Evolutionary conservation across 2,329 filamentous ascomycete genomes (phyloP).

Genomic region (Neobulgaria alba): DNA sequence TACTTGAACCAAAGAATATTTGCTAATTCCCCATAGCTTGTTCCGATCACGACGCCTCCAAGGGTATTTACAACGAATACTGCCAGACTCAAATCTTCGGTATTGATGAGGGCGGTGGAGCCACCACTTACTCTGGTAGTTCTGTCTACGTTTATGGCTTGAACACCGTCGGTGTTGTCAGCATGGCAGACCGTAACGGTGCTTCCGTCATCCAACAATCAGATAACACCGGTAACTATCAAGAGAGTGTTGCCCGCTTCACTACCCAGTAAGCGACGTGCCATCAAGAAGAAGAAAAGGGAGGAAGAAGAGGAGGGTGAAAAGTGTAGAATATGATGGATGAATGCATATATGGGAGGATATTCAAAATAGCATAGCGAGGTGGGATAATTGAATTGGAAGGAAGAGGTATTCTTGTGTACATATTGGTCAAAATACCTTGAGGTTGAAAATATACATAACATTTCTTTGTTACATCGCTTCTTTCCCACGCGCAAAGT

Average conservation of each 20-base stretch:
- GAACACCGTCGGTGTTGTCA: conserved; percentile 16
- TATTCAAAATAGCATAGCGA: no score
- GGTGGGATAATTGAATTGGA: no score
- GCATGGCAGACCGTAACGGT: conserved; percentile 17
- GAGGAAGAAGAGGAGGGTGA: no score
- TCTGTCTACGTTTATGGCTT: conserved; percentile 34
- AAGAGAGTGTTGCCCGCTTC: conserved; percentile 15
- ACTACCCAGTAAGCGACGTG: no score
- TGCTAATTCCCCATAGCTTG: conserved; percentile 11
- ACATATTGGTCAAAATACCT: no score
- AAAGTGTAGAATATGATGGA: no score
- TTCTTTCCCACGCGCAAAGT: no score
- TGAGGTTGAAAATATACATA: no score
- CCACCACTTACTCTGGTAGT: conserved; percentile 50
- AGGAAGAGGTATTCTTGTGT: no score
- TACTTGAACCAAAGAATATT: not conserved
- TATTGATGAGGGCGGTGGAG: conserved; percentile 11
- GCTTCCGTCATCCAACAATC: conserved; percentile 4
- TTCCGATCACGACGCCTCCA: not conserved
- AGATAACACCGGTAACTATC: conserved; percentile 15
- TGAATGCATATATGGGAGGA: no score
- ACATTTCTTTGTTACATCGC: no score
- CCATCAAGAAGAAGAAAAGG: no score
- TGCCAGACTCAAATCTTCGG: conserved; percentile 19
- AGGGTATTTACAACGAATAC: conserved; percentile 7